phyloP scores from a whole-genome alignment of 192 early-diverging fungal species.

The Phycomyces nitens region DNA sequence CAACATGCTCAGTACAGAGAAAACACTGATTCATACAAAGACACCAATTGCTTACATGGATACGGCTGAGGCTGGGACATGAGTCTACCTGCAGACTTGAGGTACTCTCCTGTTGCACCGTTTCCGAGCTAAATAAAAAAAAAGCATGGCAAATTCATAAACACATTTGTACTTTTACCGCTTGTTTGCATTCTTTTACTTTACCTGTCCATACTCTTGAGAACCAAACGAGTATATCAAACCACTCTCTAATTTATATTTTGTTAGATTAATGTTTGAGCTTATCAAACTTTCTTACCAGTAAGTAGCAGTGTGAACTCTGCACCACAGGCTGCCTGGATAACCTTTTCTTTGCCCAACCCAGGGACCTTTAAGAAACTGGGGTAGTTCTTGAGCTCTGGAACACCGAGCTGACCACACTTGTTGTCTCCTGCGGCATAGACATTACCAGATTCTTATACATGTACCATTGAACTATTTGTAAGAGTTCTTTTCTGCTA shows the following conservation, averaged over 20 bases:
- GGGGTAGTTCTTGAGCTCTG: constrained; percentile 29
- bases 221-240: constrained; percentile 48
- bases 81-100: constrained; percentile 41
- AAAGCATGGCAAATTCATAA: too few relatives aligned
- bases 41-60: constrained; percentile 32
- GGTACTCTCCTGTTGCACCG: constrained; percentile 40
- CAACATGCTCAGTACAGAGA: not conserved
- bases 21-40: not conserved
- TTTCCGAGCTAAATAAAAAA: constrained; percentile 50
- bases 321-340: constrained; percentile 41
- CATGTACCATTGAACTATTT: too few relatives aligned
- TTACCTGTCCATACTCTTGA: constrained; percentile 48
- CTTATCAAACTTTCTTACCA: constrained; percentile 5
- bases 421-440: constrained; percentile 48
- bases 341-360: constrained; percentile 39
- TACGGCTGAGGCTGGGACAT: constrained; percentile 36
- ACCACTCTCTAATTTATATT: constrained; percentile 33
- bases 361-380: constrained; percentile 32
- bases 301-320: constrained; percentile 42
- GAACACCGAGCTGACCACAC: constrained; percentile 42
- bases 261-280: not conserved
- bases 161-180: too few relatives aligned
- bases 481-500: not conserved
- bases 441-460: constrained; percentile 35
- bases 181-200: not conserved